Evolutionary conservation across 176 grass and related monocot genomes (phyloP), one percentile per base, ranked within the genome.

Genomic region (Zea luxurians): DNA sequence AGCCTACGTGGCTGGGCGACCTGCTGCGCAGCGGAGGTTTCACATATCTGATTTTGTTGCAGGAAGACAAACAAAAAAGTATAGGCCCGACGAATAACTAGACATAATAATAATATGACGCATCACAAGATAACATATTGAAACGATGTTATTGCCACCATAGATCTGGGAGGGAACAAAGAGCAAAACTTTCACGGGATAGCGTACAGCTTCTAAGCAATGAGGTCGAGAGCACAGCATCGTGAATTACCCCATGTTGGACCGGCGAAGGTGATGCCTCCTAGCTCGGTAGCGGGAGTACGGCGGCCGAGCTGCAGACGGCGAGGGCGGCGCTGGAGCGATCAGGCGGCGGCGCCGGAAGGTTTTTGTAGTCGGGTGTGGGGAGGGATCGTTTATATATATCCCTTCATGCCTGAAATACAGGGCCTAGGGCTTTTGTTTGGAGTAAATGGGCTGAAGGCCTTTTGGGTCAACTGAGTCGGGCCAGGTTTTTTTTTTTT

Each of bases 161-260:
- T 3, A 50, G 65, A 81, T 84, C 77, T 84, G 40, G 17, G 55
- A 57, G 54, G 2, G 4, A 40, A 34, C 11, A 57, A 49, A 40
- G 2, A 2, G 38, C 1, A 1, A 13, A 60, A 4, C 9, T 18
- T 13, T 48, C 46, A 71, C 2, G 48, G 4, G 64, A 48, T 34
- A 48, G 57, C 6, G 0, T 1, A 2, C 1, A 41, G 60, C 4
- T 61, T 61, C 27, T 66, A 8, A 8, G 2, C 16, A 5, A 68
- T 11, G 4, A 60, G 10, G 55, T 13, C 4, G 2, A 80, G 16
- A 70, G 52, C 9, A 3, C 6, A 48, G 27, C 5, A 40, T 7
- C 21, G 8, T 35, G 7, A 7, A 38, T 64, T 76, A 84, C 86
- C 82, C 86, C 77, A 88, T 88, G 53, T 71, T 84, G 47, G 64